These are phyloP conservation scores for Magnolia officinalis DNA, from an alignment of 164 flowering plant genomes.

Conservation along the genomic window DNA sequence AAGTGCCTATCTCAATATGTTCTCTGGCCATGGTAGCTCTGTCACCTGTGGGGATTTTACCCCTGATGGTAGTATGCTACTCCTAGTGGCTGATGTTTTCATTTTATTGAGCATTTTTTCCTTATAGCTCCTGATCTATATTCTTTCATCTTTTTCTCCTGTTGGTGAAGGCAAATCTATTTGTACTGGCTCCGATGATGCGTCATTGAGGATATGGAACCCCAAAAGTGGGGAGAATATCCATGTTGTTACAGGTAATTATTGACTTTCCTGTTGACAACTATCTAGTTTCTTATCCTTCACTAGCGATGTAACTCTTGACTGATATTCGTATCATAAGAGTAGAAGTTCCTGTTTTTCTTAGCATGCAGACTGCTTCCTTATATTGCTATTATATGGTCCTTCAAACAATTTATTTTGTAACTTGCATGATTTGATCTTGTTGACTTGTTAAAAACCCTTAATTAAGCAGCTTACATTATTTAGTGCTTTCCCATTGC, in stretches of 20 bases:
- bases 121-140: not conserved
- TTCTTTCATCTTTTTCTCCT: not conserved
- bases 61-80: slow-evolving; percentile 69
- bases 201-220: slow-evolving; percentile 82
- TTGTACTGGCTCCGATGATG: slow-evolving; percentile 91
- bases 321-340: not conserved
- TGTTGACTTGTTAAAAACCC: too few species aligned
- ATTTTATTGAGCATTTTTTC: not conserved
- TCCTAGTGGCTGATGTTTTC: not conserved
- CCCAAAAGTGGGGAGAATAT: slow-evolving; percentile 70
- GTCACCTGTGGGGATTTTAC: slow-evolving; percentile 96
- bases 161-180: slow-evolving; percentile 59
- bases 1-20: slow-evolving; percentile 50
- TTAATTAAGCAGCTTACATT: too few species aligned
- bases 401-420: not conserved
- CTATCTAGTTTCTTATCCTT: not conserved
- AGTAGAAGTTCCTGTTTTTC: not conserved
- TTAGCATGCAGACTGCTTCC: not conserved
- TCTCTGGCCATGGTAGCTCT: slow-evolving; percentile 66
- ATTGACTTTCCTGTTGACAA: not conserved
- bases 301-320: not conserved
- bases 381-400: not conserved
- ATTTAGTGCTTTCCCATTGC: not conserved
- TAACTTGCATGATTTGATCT: not conserved
- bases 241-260: slow-evolving; percentile 68